Percentiles rank a stretch among this genome's conserved stretches.
phyloP scores from a whole-genome alignment of 2,329 filamentous ascomycete genomes.

The Pseudocercospora cruenta region DNA sequence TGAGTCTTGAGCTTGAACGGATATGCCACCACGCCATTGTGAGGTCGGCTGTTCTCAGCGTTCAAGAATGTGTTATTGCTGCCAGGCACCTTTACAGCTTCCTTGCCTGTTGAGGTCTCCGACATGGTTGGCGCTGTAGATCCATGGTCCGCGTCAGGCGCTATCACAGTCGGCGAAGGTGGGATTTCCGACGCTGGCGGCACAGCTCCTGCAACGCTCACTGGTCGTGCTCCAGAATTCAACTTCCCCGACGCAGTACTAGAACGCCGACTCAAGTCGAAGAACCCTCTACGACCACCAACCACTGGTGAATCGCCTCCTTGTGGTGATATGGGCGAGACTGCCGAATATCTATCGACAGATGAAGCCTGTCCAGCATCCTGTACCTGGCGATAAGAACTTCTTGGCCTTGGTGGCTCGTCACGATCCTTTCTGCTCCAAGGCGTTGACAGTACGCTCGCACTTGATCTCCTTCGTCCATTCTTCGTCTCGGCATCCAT shows the following conservation, averaged over 20 bases:
- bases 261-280: constrained; percentile 28
- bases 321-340: constrained; percentile 11
- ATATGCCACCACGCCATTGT: constrained; percentile 69
- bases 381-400: constrained; percentile 29
- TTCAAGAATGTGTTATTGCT: constrained; percentile 52
- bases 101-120: constrained; percentile 25
- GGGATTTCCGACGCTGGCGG: constrained; percentile 11
- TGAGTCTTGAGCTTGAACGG: constrained; percentile 64
- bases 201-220: constrained; percentile 29
- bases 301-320: neutral
- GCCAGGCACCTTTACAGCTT: constrained; percentile 31
- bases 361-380: constrained; percentile 31
- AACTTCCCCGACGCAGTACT: constrained; percentile 25
- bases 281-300: constrained; percentile 17
- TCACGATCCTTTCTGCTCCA: constrained; percentile 23
- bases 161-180: constrained; percentile 11
- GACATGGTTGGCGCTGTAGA: constrained; percentile 19
- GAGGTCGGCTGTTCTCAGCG: constrained; percentile 65
- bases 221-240: constrained; percentile 32
- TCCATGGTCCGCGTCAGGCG: neutral
- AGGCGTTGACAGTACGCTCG: constrained; percentile 26
- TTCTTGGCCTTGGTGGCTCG: constrained; percentile 23
- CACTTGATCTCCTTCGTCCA: constrained; percentile 29
- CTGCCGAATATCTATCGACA: constrained; percentile 12
- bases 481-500: constrained; percentile 20